Evolutionary conservation across 805 yeast genomes (phyloP).

Genomic region (Myxozyma sirexii): DNA sequence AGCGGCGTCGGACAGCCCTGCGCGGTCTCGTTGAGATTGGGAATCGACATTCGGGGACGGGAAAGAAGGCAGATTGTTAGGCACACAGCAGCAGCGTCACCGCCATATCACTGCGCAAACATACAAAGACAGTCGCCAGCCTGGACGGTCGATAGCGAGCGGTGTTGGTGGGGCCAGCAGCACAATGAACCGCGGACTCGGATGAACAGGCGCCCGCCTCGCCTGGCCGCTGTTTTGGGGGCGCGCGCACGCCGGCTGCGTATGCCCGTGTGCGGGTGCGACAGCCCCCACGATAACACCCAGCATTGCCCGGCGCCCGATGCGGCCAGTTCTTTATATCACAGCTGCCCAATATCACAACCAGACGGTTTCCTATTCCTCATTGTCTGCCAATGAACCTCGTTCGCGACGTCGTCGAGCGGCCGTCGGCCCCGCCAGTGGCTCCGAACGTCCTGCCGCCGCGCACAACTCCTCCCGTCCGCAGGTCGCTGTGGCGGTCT

Average conservation of each 20-base stretch:
- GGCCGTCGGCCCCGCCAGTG: conserved; percentile 7
- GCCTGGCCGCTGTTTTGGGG: no score
- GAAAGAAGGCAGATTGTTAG: not conserved
- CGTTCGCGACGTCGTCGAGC: conserved; percentile 25
- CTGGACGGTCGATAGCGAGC: no score
- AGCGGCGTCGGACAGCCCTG: conserved; percentile 26
- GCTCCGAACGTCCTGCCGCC: not conserved
- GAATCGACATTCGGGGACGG: not conserved
- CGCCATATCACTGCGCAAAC: not conserved
- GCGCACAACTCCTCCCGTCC: not conserved
- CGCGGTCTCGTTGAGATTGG: conserved; percentile 25
- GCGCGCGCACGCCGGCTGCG: no score
- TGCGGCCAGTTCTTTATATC: not conserved
- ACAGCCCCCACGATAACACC: no score
- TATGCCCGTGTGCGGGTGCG: no score
- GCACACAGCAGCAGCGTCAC: not conserved
- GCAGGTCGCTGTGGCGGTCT: conserved; percentile 22
- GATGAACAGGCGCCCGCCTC: no score
- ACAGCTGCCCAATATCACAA: no score
- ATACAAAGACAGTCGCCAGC: not conserved
- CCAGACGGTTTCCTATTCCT: no score
- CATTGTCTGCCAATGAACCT: conserved; percentile 18
- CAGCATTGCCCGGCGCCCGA: not conserved
- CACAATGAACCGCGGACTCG: no score
- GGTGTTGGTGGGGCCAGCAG: no score